Conservation (phyloP, 768 basidiomycete genomes). For the Hygrocybe punicea region DNA sequence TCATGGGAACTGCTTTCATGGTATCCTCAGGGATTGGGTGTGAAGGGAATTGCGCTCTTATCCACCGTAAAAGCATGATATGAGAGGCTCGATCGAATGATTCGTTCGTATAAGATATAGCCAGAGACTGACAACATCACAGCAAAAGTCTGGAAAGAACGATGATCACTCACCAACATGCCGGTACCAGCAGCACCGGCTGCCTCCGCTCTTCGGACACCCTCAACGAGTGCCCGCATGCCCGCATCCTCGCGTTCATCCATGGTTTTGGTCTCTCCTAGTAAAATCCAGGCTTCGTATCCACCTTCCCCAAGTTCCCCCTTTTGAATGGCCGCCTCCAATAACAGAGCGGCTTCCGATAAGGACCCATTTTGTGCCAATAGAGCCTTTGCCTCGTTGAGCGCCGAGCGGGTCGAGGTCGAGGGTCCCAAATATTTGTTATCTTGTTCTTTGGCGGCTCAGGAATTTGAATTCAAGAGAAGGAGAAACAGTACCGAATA, state of each 20-base stretch:
- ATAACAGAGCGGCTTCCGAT: constrained; percentile 77
- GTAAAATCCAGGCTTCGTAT: constrained; percentile 87
- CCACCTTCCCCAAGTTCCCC: constrained; percentile 78
- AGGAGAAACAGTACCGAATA: constrained; percentile 59
- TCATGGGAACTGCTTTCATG: constrained; percentile 48
- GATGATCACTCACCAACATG: constrained; percentile 57
- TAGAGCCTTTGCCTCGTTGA: constrained; percentile 73
- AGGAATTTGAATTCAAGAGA: neutral
- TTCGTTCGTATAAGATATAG: constrained; percentile 96
- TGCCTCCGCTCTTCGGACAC: constrained; percentile 62
- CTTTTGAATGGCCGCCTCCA: constrained; percentile 87
- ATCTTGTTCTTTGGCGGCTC: constrained; percentile 49
- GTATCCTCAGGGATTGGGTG: constrained; percentile 55
- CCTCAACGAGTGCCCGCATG: constrained; percentile 74
- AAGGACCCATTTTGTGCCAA: constrained; percentile 80
- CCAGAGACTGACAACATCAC: constrained; percentile 64
- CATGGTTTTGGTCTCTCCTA: constrained; percentile 88
- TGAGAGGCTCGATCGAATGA: constrained; percentile 84
- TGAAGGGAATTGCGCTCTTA: constrained; percentile 61
- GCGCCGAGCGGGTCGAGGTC: constrained; percentile 44
- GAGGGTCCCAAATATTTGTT: constrained; percentile 67
- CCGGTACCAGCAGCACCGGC: constrained; percentile 64
- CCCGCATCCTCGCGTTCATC: constrained; percentile 83
- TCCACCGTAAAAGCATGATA: constrained; percentile 81
- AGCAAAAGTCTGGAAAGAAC: neutral